Base-by-base conservation (phyloP, 192 early-diverging fungal species). In the Gamsiella multidivaricata region DNA sequence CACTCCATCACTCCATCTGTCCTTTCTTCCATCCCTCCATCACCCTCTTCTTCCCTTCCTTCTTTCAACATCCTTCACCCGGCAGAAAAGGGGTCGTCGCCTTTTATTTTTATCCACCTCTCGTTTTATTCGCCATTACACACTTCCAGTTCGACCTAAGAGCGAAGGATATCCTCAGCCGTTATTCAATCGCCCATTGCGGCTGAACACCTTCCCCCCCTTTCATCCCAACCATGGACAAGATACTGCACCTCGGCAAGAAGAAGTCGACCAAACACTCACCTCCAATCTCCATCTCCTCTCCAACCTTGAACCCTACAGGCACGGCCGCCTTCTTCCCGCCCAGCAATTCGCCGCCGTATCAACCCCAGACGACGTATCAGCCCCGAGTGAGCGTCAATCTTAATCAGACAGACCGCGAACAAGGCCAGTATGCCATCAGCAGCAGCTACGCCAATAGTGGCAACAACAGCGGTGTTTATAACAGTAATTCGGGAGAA, bases 161-260 rank as follows among this genome's bases (percentile, higher is more conserved):
- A n/a, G n/a, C n/a, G n/a, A n/a, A n/a, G n/a, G n/a, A n/a, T n/a
- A n/a, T n/a, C n/a, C n/a, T n/a, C n/a, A n/a, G n/a, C n/a, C n/a
- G n/a, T n/a, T n/a, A n/a, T n/a, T n/a, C n/a, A 46, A 46, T 18
- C n/a, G 45, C n/a, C 45, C 45, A 12, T 46, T 18, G 9, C 6
- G n/a, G n/a, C 45, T 5, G 15, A 5, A 5, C 45, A 18, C 45
- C 45, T 31, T 31, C 39, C 43, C 20, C 33, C 45, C 45, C 41
- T 22, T 5, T 43, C 39, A 54, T 39, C 4, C 45, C 45, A 10
- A 45, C 45, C 65, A 69, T 78, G 65, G 74, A 78, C 59, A 78
- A 78, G 47, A 25, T 78, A 46, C 66, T 78, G 29, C 74, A 78
- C 42, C 55, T 78, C 25, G 74, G 74, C 74, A 78, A 78, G 66